phyloP scores from a whole-genome alignment of 2,329 filamentous ascomycete species.

The Podosphaera aphanis region DNA sequence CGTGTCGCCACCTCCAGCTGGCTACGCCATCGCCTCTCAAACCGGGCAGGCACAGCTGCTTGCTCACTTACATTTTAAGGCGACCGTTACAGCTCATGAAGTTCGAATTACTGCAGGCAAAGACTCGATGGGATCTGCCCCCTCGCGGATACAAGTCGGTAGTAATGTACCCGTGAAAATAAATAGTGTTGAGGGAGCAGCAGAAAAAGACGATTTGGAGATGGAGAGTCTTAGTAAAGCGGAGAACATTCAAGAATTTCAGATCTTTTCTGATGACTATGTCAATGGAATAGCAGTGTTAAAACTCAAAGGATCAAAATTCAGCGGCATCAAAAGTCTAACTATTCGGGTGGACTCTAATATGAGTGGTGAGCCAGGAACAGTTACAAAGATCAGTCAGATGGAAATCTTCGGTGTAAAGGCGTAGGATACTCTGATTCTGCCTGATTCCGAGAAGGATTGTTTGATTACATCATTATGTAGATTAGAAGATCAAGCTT shows the following conservation, averaged over 20 bases:
- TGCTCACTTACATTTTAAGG: conserved; percentile 11
- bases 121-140: conserved; percentile 8
- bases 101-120: conserved; percentile 9
- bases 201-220: conserved; percentile 9
- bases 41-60: conserved; percentile 6
- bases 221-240: conserved; percentile 12
- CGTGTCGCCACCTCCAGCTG: conserved; percentile 11
- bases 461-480: too few species aligned
- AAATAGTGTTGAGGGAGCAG: conserved; percentile 7
- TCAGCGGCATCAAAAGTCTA: conserved; percentile 12
- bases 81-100: conserved; percentile 7
- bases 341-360: conserved; percentile 13
- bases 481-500: too few species aligned
- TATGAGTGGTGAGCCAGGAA: conserved; percentile 11
- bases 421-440: conserved; percentile 3
- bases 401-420: conserved; percentile 12
- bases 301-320: conserved; percentile 14
- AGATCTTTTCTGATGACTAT: conserved; percentile 14
- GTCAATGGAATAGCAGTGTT: conserved; percentile 10
- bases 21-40: conserved; percentile 10
- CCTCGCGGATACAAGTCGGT: conserved; percentile 11
- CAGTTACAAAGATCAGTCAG: conserved; percentile 9
- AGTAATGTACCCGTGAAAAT: conserved; percentile 10
- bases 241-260: conserved; percentile 12
- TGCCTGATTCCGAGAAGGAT: too few species aligned